Conservation (phyloP, 192 early-diverging fungal genomes). For the Umbelopsis sp. region DNA sequence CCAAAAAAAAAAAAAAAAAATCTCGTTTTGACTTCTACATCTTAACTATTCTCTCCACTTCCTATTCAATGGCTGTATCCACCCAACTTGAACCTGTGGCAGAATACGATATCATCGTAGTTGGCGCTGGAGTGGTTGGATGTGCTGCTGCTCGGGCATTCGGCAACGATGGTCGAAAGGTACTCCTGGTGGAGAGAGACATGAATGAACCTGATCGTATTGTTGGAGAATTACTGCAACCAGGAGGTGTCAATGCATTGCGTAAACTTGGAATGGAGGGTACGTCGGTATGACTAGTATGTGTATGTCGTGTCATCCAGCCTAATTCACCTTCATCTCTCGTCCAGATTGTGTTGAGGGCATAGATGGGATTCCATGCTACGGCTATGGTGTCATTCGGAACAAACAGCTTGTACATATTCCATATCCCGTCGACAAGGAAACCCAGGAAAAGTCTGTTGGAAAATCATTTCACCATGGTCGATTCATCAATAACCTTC, state of each 20-base stretch:
- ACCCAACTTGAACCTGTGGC: neutral
- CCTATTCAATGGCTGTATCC: neutral
- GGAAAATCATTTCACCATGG: slow-evolving; percentile 95
- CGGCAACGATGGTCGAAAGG: slow-evolving; percentile 69
- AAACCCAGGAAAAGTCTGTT: slow-evolving; percentile 47
- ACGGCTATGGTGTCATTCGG: slow-evolving; percentile 80
- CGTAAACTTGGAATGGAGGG: slow-evolving; percentile 72
- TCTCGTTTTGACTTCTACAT: neutral
- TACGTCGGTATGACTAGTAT: slow-evolving; percentile 10
- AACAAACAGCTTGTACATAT: slow-evolving; percentile 63
- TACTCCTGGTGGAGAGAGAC: slow-evolving; percentile 82
- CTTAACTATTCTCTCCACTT: neutral
- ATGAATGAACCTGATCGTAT: slow-evolving; percentile 95
- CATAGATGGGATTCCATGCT: slow-evolving; percentile 81
- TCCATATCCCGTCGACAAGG: slow-evolving; percentile 64
- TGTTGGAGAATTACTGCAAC: slow-evolving; percentile 97
- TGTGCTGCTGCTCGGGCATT: slow-evolving; percentile 82
- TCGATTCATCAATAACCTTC: slow-evolving; percentile 83
- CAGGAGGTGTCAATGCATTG: slow-evolving; percentile 89
- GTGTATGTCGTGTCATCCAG: slow-evolving; percentile 15
- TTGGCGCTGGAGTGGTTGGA: slow-evolving; percentile 95
- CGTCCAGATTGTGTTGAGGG: slow-evolving; percentile 74
- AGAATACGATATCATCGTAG: slow-evolving; percentile 79
- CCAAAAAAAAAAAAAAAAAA: neutral
- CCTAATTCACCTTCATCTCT: neutral